These are phyloP conservation scores for Blastocystis sp. DNA, from an alignment of 352 stramenopile species.

Conservation along the genomic window DNA sequence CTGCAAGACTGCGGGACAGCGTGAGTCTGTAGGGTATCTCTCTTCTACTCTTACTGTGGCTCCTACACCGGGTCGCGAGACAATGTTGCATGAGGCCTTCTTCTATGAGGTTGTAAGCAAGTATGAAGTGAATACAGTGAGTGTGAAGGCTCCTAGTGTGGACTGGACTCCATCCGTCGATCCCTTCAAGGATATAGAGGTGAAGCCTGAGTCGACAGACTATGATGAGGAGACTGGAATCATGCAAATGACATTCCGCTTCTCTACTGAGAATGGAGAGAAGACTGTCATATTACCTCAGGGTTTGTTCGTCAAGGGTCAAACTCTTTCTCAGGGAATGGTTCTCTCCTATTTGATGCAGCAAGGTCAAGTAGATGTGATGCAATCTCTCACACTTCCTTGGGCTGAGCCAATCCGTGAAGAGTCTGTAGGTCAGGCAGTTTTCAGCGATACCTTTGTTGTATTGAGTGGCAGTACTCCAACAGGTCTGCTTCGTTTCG, in stretches of 20 bases:
- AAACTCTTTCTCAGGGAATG: neutral
- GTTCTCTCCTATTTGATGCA: neutral
- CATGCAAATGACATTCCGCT: neutral
- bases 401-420: neutral
- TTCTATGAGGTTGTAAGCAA: constrained; percentile 1
- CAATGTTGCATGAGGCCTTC: neutral
- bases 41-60: neutral
- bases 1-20: neutral
- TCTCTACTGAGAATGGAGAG: neutral
- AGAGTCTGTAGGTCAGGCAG: neutral
- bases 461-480: neutral
- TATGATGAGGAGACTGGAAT: neutral
- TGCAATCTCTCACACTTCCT: constrained; percentile 3
- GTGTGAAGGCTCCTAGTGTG: neutral
- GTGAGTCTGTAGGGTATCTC: neutral
- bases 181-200: neutral
- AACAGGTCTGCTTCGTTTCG: neutral
- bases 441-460: neutral
- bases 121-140: neutral
- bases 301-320: constrained; percentile 25
- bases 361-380: neutral
- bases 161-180: neutral
- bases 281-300: neutral
- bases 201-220: neutral
- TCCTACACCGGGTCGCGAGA: neutral